Evolutionary conservation across 208 protist species (phyloP).

Genomic region (Vickermania ingenoplastis): DNA sequence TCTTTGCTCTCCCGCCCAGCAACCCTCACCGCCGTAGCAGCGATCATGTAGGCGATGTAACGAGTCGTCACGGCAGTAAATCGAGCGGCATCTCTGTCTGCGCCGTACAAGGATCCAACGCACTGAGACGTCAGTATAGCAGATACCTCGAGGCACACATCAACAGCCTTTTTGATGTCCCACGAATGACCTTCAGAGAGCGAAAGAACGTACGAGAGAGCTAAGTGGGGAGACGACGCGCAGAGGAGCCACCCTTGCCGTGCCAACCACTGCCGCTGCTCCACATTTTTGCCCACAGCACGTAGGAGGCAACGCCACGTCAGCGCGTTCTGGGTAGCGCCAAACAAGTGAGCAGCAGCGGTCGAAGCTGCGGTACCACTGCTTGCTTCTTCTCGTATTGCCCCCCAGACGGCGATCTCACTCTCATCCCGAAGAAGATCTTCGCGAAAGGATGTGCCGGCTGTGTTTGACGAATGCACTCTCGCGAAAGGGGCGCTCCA

Average conservation of each 20-base stretch:
- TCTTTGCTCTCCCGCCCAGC: constrained; percentile 10
- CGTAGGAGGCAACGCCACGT: constrained; percentile 62
- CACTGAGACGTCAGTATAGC: constrained; percentile 36
- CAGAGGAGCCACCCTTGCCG: constrained; percentile 44
- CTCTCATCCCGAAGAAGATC: too few relatives aligned
- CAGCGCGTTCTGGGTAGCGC: constrained; percentile 19
- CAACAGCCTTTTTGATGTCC: constrained; percentile 10
- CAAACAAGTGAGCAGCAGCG: constrained; percentile 18
- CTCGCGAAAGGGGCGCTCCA: too few relatives aligned
- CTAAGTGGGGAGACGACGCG: constrained; percentile 47
- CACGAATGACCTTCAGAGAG: constrained; percentile 11
- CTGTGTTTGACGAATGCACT: too few relatives aligned
- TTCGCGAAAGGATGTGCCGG: too few relatives aligned
- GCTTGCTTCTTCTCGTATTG: too few relatives aligned
- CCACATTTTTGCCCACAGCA: constrained; percentile 13
- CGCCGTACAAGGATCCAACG: not conserved
- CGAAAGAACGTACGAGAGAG: constrained; percentile 27
- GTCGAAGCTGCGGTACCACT: too few relatives aligned
- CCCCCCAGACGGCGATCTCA: too few relatives aligned
- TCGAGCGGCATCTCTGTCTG: constrained; percentile 8
- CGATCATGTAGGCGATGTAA: constrained; percentile 55
- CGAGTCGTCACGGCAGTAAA: constrained; percentile 32
- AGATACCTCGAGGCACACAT: constrained; percentile 28
- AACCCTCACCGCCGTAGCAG: constrained; percentile 25
- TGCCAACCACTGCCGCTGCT: constrained; percentile 53